Conservation (phyloP, 129 eudicot species). For the Escallonia herrerae region DNA sequence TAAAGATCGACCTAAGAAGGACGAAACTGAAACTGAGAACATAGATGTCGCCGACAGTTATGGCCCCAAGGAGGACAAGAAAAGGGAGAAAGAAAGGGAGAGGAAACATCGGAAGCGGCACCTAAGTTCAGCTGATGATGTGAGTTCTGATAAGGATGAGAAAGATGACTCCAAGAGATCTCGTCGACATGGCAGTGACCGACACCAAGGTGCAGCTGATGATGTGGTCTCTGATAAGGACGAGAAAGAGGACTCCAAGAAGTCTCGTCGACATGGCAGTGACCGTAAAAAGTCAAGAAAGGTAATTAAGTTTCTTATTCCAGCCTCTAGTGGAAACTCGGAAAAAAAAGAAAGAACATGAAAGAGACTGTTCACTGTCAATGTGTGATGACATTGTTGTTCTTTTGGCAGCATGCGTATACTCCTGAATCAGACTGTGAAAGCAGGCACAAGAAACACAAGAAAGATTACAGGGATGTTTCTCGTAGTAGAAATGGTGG, state of each 20-base stretch:
- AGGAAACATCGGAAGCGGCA: conserved; percentile 86
- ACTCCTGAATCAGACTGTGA: conserved; percentile 93
- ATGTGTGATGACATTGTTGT: background rate
- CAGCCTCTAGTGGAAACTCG: background rate
- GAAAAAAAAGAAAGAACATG: too few species aligned
- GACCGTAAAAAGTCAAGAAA: conserved; percentile 94
- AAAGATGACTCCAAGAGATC: conserved; percentile 46
- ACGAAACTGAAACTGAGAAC: conserved; percentile 54
- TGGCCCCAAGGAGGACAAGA: conserved; percentile 70
- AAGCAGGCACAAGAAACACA: conserved; percentile 75
- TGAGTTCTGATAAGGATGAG: conserved; percentile 48
- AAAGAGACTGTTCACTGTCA: background rate
- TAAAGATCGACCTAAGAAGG: conserved; percentile 64
- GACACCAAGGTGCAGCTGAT: conserved; percentile 17
- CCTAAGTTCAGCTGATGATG: conserved; percentile 48
- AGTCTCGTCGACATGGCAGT: conserved; percentile 86
- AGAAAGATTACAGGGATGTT: conserved; percentile 55
- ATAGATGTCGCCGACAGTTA: conserved; percentile 35
- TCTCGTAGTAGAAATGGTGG: conserved; percentile 55
- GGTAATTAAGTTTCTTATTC: conserved; percentile 26
- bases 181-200: conserved; percentile 60
- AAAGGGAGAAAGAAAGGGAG: conserved; percentile 63
- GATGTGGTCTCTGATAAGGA: conserved; percentile 69
- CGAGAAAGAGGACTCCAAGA: conserved; percentile 72
- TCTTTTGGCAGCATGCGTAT: conserved; percentile 57